Percentiles rank a stretch among this genome's conserved stretches.
Evolutionary conservation across 2,329 filamentous ascomycete species (phyloP).

Genomic region (Microdochium trichocladiopsis): DNA sequence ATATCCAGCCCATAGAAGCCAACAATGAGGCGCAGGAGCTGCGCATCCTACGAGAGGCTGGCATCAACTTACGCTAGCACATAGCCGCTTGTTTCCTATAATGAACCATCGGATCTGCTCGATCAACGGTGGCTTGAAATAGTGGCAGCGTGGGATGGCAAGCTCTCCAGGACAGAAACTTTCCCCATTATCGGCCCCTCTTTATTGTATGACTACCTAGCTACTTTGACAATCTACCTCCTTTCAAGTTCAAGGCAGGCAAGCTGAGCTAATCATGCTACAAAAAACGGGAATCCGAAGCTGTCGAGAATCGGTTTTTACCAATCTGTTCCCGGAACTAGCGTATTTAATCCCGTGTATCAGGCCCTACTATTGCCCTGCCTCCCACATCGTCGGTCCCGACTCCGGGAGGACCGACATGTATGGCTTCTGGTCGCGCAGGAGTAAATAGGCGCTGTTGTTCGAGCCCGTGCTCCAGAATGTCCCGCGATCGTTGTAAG

Average conservation of each 20-base stretch:
- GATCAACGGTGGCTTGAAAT: no score
- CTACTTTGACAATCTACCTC: no score
- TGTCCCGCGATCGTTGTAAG: background rate
- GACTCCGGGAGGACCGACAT: background rate
- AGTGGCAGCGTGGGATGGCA: background rate
- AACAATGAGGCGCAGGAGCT: background rate
- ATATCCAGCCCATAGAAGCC: background rate
- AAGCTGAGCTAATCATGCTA: no score
- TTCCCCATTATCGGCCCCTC: no score
- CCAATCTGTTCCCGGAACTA: no score
- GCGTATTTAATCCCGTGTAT: no score
- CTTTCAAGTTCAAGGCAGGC: no score
- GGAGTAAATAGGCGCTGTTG: background rate
- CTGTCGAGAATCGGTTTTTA: no score
- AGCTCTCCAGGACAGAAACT: no score
- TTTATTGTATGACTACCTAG: no score
- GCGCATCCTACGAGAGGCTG: background rate
- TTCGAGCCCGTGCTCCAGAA: background rate
- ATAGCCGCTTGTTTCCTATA: background rate
- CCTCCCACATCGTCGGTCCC: background rate
- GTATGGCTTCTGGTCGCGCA: background rate
- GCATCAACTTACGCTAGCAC: background rate
- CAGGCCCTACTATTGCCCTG: background rate
- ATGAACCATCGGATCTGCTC: no score
- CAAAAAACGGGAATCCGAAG: no score